Base-by-base conservation (phyloP, 768 basidiomycete species). In the Tylopilus plumbeoviolaceoides region DNA sequence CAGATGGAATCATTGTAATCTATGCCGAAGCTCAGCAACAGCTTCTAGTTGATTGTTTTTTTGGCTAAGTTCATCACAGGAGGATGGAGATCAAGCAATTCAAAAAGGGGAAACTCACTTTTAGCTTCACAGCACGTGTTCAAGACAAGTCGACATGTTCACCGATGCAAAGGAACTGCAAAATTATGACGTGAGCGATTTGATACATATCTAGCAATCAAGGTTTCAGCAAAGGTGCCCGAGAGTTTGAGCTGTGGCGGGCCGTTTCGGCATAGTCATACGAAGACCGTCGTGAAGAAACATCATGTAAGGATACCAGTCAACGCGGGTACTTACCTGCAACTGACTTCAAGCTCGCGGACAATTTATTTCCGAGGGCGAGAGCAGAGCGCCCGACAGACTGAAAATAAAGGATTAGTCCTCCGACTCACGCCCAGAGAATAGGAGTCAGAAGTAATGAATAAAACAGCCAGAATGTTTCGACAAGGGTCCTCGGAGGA, bases 221-320 rank as follows among this genome's bases (percentile, higher is more conserved):
- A 60, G 56, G 50, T 5, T 73, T 89, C 86, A 89, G 87, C 57
- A 42, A 73, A 83, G 87, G 82, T 74, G 87, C 87, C 89, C 89
- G 86, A 82, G 70, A 42, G 63, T 57, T 77, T 90, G 89, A 91
- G 89, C 89, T 91, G 83, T 88, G 84, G 84, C 89, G 88, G 89
- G 89, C 89, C 81, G 66, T 87, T 91, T 91, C 89, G 89, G 84
- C 87, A 89, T 71, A 53, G 59, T 69, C 52, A 63, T 91, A 90
- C 89, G 89, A 88, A 90, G 89, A 91, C 89, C 89, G 89, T 91
- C 89, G 89, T 90, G 87, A 57, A 51, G 43, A 31, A 52, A 31
- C 67, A 66, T 64, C 65, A 59, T 52, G 7, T 8, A 40, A 36
- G 3, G 36, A 15, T 18, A 23, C 0, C 6, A 47, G n/a, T 6